phyloP scores from a whole-genome alignment of 306 rosid genomes.

The Vicia villosa region DNA sequence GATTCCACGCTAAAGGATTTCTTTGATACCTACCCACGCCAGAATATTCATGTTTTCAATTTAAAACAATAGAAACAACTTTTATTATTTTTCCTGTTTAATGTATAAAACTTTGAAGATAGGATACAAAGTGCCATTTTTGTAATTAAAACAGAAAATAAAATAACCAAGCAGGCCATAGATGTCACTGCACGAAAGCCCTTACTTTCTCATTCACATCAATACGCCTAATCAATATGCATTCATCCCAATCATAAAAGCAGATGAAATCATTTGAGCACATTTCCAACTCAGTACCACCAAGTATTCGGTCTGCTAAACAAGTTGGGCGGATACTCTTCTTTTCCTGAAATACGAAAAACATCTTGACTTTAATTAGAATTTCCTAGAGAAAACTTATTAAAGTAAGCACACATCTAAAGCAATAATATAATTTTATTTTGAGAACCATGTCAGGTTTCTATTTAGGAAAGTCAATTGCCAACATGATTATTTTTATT shows the following conservation, averaged over 20 bases:
- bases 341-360: conserved; percentile 72
- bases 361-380: conserved; percentile 16
- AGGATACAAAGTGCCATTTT: neutral
- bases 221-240: conserved; percentile 93
- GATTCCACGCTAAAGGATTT: no score
- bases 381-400: conserved; percentile 15
- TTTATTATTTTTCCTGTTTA: neutral
- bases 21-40: no score
- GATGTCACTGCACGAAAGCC: conserved; percentile 27
- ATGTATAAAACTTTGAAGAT: neutral
- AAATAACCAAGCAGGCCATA: neutral
- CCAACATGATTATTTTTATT: conserved; percentile 7
- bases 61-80: neutral
- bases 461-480: conserved; percentile 19
- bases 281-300: conserved; percentile 91
- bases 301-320: conserved; percentile 86
- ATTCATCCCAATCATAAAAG: conserved; percentile 97
- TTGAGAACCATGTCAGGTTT: conserved; percentile 24
- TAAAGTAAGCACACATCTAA: conserved; percentile 18
- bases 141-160: neutral
- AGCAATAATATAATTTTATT: conserved; percentile 10
- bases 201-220: conserved; percentile 96
- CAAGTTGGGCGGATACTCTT: conserved; percentile 91
- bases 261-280: conserved; percentile 99
- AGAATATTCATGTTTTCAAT: neutral